Conservation (phyloP, 2,329 filamentous ascomycete genomes). For the Cryoendolithus antarcticus region DNA sequence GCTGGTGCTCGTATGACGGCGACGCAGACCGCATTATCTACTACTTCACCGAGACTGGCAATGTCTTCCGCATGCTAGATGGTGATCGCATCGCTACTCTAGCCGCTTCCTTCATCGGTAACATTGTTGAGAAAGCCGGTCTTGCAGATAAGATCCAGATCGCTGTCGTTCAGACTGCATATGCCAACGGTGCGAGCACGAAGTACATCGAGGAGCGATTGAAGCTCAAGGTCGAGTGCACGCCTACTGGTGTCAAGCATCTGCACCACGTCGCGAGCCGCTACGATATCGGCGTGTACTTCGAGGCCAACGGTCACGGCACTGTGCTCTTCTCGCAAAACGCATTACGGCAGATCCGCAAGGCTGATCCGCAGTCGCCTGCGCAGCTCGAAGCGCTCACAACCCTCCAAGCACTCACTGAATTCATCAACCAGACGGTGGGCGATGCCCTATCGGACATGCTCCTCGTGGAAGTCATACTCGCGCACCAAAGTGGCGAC, state of each 20-base stretch:
- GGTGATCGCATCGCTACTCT: conserved; percentile 94
- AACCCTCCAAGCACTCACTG: conserved; percentile 67
- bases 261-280: conserved; percentile 92
- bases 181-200: conserved; percentile 91
- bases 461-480: conserved; percentile 87
- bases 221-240: conserved; percentile 81
- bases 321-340: conserved; percentile 88
- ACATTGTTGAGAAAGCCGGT: conserved; percentile 69
- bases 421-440: conserved; percentile 96
- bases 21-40: conserved; percentile 94
- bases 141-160: conserved; percentile 73
- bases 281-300: conserved; percentile 94
- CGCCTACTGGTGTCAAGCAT: conserved; percentile 92
- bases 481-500: conserved; percentile 62
- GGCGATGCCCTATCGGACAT: conserved; percentile 93
- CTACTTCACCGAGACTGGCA: conserved; percentile 77
- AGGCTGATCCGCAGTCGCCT: conserved; percentile 74
- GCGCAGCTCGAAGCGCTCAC: conserved; percentile 84
- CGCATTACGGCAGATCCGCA: conserved; percentile 65
- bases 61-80: conserved; percentile 81
- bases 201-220: conserved; percentile 82
- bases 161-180: conserved; percentile 92
- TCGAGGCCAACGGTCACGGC: conserved; percentile 96
- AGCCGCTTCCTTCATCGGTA: conserved; percentile 83
- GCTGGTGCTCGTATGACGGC: conserved; percentile 85